A percentile compares a stretch with the other conserved stretches of the same genome.
Evolutionary conservation across 1,284 basidiomycete genomes (phyloP).

Genomic region (Pseudomicrostroma phylloplanum): DNA sequence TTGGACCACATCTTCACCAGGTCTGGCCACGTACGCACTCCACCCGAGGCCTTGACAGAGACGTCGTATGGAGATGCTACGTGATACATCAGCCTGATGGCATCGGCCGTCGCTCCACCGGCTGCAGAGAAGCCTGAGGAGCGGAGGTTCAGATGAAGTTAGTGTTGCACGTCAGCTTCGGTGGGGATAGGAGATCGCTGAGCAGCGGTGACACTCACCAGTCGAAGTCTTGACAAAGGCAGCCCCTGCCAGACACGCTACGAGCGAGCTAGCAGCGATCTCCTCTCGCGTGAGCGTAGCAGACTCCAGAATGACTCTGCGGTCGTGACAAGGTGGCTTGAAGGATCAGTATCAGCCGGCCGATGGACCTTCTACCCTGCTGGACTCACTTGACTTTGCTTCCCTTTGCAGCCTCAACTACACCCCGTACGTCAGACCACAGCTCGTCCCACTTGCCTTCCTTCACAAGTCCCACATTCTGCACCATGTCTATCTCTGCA

Average conservation of each 20-base stretch:
- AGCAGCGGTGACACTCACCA: slow-evolving; percentile 10
- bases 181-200: too few species aligned
- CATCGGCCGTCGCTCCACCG: slow-evolving; percentile 32
- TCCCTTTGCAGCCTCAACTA: slow-evolving; percentile 23
- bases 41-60: slow-evolving; percentile 40
- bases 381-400: slow-evolving; percentile 5
- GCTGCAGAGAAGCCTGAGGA: slow-evolving; percentile 22
- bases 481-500: slow-evolving; percentile 45
- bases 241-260: slow-evolving; percentile 29
- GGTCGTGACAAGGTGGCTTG: too few species aligned
- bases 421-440: slow-evolving; percentile 27
- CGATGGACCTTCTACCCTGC: background rate
- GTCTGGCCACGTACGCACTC: slow-evolving; percentile 26
- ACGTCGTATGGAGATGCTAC: slow-evolving; percentile 19
- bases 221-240: slow-evolving; percentile 45
- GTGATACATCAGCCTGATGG: slow-evolving; percentile 36
- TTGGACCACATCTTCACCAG: slow-evolving; percentile 30
- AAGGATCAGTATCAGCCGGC: too few species aligned
- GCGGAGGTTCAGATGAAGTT: too few species aligned
- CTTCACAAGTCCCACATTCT: slow-evolving; percentile 37
- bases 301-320: slow-evolving; percentile 44
- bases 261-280: slow-evolving; percentile 26
- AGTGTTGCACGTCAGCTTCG: too few species aligned
- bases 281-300: slow-evolving; percentile 28
- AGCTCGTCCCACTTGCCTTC: slow-evolving; percentile 22